Evolutionary conservation across 2,329 filamentous ascomycete genomes (phyloP), one percentile per base, ranked within the genome.

Genomic region (Trichothecium sympodiale): DNA sequence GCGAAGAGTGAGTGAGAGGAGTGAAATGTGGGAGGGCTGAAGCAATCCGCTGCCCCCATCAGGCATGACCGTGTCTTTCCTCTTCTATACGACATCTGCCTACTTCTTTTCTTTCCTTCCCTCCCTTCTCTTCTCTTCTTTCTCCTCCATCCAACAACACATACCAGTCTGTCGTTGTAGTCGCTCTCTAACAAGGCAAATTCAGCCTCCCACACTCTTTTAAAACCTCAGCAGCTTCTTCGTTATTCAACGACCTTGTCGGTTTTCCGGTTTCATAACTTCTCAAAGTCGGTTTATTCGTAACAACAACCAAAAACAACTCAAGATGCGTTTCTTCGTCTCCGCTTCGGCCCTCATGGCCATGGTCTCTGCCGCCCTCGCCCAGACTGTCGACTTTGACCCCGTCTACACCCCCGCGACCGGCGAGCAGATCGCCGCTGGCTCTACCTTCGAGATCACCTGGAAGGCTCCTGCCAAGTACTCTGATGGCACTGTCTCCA

Each of bases 381-480:
- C 72, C 34, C 70, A 74, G 57, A 69, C 66, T 33, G 38, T 57
- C n/a, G 66, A 65, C 49, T 80, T 77, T 57, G 64, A 75, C 52
- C 54, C 62, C 49, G 60, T 80, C 52, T 60, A 50, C 46, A 56
- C 56, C 40, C 75, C 75, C 40, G 43, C 47, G 23, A 29, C 59
- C 35, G 56, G 56, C 46, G 54, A 69, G 53, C 41, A 53, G 31
- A 43, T 78, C 43, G 36, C 53, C 23, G 67, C 70, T 29, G 74
- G 74, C 46, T 43, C 59, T 46, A 55, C 59, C 35, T 69, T 64
- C 51, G 55, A 56, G 42, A 62, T 80, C 51, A 53, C 56, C 44
- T 80, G 75, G 75, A 43, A 56, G 18, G 52, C 57, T 35, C 52
- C 56, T 38, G 48, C 56, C 35, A 46, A 56, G 40, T 64, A 63